A percentile compares a stretch with the other conserved stretches of the same genome.
These are phyloP conservation scores for Kurtzmaniella fragi DNA, from an alignment of 805 yeast species.

Conservation along the genomic window DNA sequence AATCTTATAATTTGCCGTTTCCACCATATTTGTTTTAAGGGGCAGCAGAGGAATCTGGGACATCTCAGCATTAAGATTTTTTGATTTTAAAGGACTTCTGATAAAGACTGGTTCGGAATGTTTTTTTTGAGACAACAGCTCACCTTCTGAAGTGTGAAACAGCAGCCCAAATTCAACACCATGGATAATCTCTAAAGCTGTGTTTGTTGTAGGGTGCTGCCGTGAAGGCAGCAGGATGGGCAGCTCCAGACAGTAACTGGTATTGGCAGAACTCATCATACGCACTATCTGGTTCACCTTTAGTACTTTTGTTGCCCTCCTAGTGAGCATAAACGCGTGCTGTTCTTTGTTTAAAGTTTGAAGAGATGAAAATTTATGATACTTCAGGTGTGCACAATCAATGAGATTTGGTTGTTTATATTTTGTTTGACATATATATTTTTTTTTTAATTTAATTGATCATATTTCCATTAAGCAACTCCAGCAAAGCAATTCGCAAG, in stretches of 20 bases:
- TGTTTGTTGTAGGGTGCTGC: neutral
- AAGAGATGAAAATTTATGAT: neutral
- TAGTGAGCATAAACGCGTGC: constrained; percentile 2
- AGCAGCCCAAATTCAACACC: constrained; percentile 4
- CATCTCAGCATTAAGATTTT: constrained; percentile 2
- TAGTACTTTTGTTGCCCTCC: neutral
- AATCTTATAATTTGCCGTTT: neutral
- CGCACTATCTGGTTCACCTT: neutral
- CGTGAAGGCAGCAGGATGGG: neutral
- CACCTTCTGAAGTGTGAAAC: neutral
- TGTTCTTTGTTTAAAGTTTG: neutral
- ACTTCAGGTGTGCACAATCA: too few relatives aligned
- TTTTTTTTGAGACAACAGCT: neutral
- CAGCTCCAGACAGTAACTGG: constrained; percentile 2
- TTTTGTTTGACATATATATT: too few relatives aligned
- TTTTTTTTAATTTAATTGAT: too few relatives aligned
- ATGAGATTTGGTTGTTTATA: too few relatives aligned
- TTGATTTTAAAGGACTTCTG: too few relatives aligned
- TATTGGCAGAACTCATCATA: constrained; percentile 5
- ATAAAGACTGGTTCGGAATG: neutral
- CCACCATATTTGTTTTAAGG: too few relatives aligned
- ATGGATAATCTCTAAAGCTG: constrained; percentile 5
- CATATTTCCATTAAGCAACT: too few relatives aligned
- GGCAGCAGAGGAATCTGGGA: constrained; percentile 3
- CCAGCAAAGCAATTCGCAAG: neutral